Evolutionary conservation across 352 stramenopile species (phyloP), one percentile per base, ranked within the genome.

Genomic region (Pythium insidiosum): DNA sequence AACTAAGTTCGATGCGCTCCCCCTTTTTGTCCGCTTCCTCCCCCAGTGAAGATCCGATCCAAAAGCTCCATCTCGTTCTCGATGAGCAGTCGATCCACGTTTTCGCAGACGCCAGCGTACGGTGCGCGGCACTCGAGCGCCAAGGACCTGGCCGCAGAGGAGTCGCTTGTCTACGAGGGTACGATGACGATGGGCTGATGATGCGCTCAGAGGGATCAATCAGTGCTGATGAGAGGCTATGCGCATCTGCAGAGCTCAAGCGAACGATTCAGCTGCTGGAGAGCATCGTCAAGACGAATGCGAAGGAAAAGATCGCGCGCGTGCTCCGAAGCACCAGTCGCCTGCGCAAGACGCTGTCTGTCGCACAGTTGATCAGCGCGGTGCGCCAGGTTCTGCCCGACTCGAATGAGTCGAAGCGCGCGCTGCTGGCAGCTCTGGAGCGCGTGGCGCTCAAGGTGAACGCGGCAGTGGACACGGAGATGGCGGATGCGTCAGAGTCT

Each of bases 231-330:
- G 6, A n/a, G n/a, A n/a, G n/a, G n/a, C n/a, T n/a, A n/a, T 21
- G 1, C 12, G 3, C 6, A 33, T 24, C 3, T 42, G 18, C 41
- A 91, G 79, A 92, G 55, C 57, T 92, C 23, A 85, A 86, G 58
- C 73, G 76, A 43, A 79, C 68, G 26, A 68, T 92, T 47, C 26
- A 64, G 53, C 47, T 90, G 33, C 62, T 92, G 23, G 80, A 92
- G 37, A 63, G 62, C 23, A 68, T 86, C 21, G 75, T 88, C n/a
- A 85, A 84, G 47, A 85, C 74, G 6, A 90, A 89, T 43, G 72
- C 78, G 21, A 92, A 89, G 58, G 81, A 93, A 41, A 90, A 91
- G 52, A 72, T 92, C 38, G 55, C 76, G 34, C 82, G 84, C 24
- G 67, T 91, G 26, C 58, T 94, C 23, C 77, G 78, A 47, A 80